Evolutionary conservation across 495 filamentous ascomycete genomes (phyloP).

Genomic region (Penicillium bovifimosum): DNA sequence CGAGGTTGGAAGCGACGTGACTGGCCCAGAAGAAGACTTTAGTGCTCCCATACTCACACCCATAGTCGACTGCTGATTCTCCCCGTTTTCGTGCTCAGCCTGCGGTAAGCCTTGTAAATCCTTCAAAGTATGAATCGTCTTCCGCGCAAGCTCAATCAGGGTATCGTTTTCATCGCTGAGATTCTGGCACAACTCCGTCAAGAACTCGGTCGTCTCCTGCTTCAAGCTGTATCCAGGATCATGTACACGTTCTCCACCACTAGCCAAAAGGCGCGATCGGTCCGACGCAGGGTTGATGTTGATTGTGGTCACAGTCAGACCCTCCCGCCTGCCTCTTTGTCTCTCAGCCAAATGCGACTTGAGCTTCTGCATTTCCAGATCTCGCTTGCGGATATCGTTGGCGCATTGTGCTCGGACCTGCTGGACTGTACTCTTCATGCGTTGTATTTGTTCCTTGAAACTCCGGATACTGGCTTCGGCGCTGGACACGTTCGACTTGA

Average conservation of each 20-base stretch:
- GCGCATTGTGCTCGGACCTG: constrained; percentile 84
- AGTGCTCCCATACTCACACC: constrained; percentile 32
- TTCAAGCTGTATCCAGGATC: constrained; percentile 66
- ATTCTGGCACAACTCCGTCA: constrained; percentile 80
- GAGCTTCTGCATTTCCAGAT: constrained; percentile 78
- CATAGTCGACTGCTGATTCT: constrained; percentile 35
- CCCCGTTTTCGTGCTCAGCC: constrained; percentile 24
- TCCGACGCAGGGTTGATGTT: constrained; percentile 41
- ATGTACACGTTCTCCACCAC: constrained; percentile 44
- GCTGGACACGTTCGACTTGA: constrained; percentile 60
- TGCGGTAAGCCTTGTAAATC: constrained; percentile 73
- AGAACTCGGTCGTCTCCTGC: constrained; percentile 85
- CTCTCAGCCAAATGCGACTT: constrained; percentile 73
- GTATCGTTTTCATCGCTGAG: constrained; percentile 93
- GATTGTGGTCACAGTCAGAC: constrained; percentile 45
- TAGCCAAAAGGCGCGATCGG: constrained; percentile 20
- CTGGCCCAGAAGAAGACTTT: constrained; percentile 26
- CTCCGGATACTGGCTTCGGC: constrained; percentile 64
- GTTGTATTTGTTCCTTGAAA: constrained; percentile 73
- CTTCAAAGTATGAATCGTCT: constrained; percentile 64
- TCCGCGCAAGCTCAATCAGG: constrained; percentile 65
- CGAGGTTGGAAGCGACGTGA: constrained; percentile 46
- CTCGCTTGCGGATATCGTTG: constrained; percentile 87
- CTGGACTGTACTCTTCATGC: constrained; percentile 67
- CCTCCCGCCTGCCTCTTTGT: constrained; percentile 46